phyloP scores from a whole-genome alignment of 2,329 filamentous ascomycete species.

The Tolypocladium amazonense region DNA sequence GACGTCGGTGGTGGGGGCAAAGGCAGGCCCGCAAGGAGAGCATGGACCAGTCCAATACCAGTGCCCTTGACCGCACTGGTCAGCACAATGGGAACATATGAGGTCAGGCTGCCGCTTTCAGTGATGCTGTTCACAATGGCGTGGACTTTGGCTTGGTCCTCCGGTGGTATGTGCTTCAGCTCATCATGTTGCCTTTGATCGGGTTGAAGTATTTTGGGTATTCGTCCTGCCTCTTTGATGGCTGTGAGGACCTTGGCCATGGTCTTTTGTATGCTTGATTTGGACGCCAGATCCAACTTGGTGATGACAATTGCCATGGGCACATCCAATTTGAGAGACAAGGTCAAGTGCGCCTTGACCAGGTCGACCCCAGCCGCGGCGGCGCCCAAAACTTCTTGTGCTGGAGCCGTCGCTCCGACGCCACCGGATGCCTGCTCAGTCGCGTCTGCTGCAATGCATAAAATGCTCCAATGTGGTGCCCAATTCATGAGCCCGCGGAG shows the following conservation, averaged over 20 bases:
- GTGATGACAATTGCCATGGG: slow-evolving; percentile 79
- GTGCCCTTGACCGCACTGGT: slow-evolving; percentile 79
- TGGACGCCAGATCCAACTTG: slow-evolving; percentile 80
- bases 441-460: slow-evolving; percentile 79
- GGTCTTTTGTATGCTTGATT: slow-evolving; percentile 55
- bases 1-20: slow-evolving; percentile 47
- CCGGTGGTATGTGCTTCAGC: slow-evolving; percentile 43
- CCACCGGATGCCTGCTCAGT: slow-evolving; percentile 29
- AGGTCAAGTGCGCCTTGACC: slow-evolving; percentile 67
- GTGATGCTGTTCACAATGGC: slow-evolving; percentile 41
- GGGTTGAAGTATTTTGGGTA: slow-evolving; percentile 61
- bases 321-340: slow-evolving; percentile 71
- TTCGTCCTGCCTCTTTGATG: slow-evolving; percentile 65
- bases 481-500: slow-evolving; percentile 86
- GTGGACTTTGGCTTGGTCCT: slow-evolving; percentile 48
- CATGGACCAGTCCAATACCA: slow-evolving; percentile 73
- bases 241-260: slow-evolving; percentile 64
- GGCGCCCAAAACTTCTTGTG: slow-evolving; percentile 40
- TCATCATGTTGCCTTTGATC: slow-evolving; percentile 38
- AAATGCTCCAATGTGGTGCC: slow-evolving; percentile 86
- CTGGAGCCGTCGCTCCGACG: slow-evolving; percentile 32
- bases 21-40: slow-evolving; percentile 66
- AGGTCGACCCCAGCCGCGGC: slow-evolving; percentile 54
- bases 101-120: slow-evolving; percentile 27
- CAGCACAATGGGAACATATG: slow-evolving; percentile 71